A percentile compares a stretch with the other conserved stretches of the same genome.
These are phyloP conservation scores for Leccinum sublutescens DNA, from an alignment of 768 basidiomycete genomes.

Conservation along the genomic window DNA sequence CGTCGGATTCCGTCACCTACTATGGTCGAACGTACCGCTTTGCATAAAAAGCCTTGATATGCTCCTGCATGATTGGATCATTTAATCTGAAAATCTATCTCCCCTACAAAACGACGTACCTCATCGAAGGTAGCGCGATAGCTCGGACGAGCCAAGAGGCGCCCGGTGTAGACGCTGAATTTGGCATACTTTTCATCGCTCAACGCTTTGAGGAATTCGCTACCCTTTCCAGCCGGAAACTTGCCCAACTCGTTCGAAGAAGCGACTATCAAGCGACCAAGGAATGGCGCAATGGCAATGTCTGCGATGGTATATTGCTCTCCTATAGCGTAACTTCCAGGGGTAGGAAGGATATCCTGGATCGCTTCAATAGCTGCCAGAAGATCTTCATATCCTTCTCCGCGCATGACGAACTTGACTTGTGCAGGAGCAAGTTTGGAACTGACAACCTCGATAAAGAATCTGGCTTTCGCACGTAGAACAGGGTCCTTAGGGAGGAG, in stretches of 20 bases:
- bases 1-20: neutral
- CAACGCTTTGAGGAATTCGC: constrained; percentile 41
- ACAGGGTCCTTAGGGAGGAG: constrained; percentile 58
- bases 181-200: constrained; percentile 44
- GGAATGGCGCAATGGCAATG: constrained; percentile 57
- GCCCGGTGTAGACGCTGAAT: constrained; percentile 47
- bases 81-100: neutral
- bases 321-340: constrained; percentile 38
- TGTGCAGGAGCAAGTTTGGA: constrained; percentile 44
- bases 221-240: constrained; percentile 48
- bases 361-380: constrained; percentile 45
- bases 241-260: constrained; percentile 52
- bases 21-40: constrained; percentile 9
- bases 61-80: constrained; percentile 9
- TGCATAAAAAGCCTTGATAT: neutral
- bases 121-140: constrained; percentile 53
- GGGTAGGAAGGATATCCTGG: constrained; percentile 46
- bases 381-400: constrained; percentile 42
- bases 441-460: constrained; percentile 58
- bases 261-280: constrained; percentile 48
- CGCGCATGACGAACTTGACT: constrained; percentile 36
- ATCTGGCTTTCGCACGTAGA: constrained; percentile 54
- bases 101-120: constrained; percentile 35
- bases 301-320: constrained; percentile 53
- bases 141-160: constrained; percentile 50